Base-by-base conservation (phyloP, 2,329 filamentous ascomycete species). In the Ceratocystiopsis brevicomis region DNA sequence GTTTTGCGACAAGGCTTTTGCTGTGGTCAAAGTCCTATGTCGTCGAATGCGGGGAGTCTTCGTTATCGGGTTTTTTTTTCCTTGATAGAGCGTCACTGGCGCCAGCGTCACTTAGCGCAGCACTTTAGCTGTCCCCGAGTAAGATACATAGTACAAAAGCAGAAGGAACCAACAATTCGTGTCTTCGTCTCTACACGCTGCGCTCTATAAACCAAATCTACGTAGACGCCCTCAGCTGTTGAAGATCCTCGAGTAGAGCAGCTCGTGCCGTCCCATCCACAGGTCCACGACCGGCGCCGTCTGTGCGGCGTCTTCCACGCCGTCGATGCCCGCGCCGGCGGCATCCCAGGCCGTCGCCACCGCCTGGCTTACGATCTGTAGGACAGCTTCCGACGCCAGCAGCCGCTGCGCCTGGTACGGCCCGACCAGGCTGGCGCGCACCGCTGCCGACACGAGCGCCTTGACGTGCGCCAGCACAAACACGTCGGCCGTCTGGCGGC, bases 241-340 rank as follows among this genome's bases (percentile, higher is more conserved):
- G 56, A 90, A 90, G 44, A 90, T 88, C 52, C 83, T 73, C 46
- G 81, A 87, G 58, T 90, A 90, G 49, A 90, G 58, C 56, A 84
- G 64, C 66, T 90, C 83, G 58, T 90, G 83, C 55, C 83, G 69
- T 4, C 83, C 83, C 54, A 86, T 68, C 82, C 83, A 90, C 32
- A 90, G 57, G 62, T 90, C 83, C 71, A 88, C 76, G 2, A 77
- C 70, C 1, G 83, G 83, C 48, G 85, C 76, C 44, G 66, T 76
- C 63, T 88, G 81, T 6, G 78, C 81, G 4, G 82, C 81, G 48
- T 78, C 70, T 45, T 81, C 76, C 0, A 78, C 63, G 53, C 15
- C 10, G 14, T n/a, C 35, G 10, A 11, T 4, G 34, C 34, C 34
- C 9, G 14, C 34, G 34, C n/a, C 34, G 8, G 39, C 18, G 17